phyloP scores from a whole-genome alignment of 257 asterid species.

The Orobanche coerulescens region DNA sequence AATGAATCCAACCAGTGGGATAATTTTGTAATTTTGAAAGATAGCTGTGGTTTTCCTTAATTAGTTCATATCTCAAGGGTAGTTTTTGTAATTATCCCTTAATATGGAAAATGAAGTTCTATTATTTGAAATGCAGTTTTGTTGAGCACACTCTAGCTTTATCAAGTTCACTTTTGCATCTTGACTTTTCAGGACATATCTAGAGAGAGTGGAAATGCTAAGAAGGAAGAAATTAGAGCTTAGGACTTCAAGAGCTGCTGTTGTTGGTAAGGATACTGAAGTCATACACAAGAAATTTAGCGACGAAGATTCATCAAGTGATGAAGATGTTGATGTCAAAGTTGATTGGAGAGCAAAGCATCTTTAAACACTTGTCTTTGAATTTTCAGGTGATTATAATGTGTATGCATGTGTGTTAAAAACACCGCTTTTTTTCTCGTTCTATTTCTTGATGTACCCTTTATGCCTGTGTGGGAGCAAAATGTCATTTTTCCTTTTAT shows the following conservation, averaged over 20 bases:
- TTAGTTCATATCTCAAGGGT: too few relatives aligned
- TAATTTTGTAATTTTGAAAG: too few relatives aligned
- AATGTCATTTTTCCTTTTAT: neutral
- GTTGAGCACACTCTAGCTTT: slow-evolving; percentile 8
- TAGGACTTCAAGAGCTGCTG: slow-evolving; percentile 48
- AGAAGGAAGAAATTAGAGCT: slow-evolving; percentile 63
- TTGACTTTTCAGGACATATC: slow-evolving; percentile 42
- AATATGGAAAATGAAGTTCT: slow-evolving; percentile 1
- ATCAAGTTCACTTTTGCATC: neutral
- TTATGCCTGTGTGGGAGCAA: neutral
- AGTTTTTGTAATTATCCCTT: too few relatives aligned
- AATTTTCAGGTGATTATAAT: slow-evolving; percentile 20
- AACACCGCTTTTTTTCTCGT: neutral
- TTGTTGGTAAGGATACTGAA: slow-evolving; percentile 27
- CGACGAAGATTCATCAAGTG: slow-evolving; percentile 51
- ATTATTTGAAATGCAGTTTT: slow-evolving; percentile 2
- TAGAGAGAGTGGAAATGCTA: slow-evolving; percentile 62
- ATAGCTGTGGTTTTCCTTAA: too few relatives aligned
- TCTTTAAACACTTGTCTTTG: slow-evolving; percentile 28
- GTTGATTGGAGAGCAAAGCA: slow-evolving; percentile 94
- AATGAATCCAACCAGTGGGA: too few relatives aligned
- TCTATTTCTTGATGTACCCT: neutral
- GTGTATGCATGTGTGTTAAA: neutral
- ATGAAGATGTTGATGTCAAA: slow-evolving; percentile 45
- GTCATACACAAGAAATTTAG: slow-evolving; percentile 27